Conservation (phyloP, 176 grass and related monocot genomes). For the Juncus effusus region DNA sequence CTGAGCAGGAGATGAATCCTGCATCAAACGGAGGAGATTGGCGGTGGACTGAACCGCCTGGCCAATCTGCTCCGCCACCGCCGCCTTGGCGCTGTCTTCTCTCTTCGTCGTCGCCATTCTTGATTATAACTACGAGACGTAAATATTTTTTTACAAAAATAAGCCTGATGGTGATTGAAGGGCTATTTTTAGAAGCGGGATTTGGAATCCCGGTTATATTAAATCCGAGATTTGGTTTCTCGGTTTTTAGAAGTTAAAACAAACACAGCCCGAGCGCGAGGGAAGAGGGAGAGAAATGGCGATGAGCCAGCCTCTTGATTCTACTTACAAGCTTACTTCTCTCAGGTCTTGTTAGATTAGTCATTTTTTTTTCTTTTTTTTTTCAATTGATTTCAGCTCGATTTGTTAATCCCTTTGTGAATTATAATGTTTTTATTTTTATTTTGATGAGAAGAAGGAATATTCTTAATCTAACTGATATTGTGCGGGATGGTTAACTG, state of each 20-base stretch:
- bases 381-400: conserved; percentile 1
- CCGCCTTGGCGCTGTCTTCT: conserved; percentile 41
- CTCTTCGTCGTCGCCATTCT: not conserved
- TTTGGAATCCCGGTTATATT: too few relatives aligned
- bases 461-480: conserved; percentile 96
- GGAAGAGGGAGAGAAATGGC: conserved; percentile 24
- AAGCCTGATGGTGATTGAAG: too few relatives aligned
- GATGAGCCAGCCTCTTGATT: conserved; percentile 30
- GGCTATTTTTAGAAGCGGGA: not conserved
- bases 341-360: conserved; percentile 48
- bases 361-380: not conserved
- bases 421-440: not conserved
- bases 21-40: conserved; percentile 89
- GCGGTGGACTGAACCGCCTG: conserved; percentile 90
- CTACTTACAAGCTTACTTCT: conserved; percentile 44
- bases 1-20: conserved; percentile 84
- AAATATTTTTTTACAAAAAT: too few relatives aligned
- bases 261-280: conserved; percentile 7
- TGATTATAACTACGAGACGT: too few relatives aligned
- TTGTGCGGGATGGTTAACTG: conserved; percentile 63
- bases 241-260: too few relatives aligned
- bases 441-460: conserved; percentile 44
- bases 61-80: conserved; percentile 64
- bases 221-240: too few relatives aligned
- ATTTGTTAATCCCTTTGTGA: not conserved